Base-by-base conservation (phyloP, 257 asterid species). In the Lithospermum erythrorhizon region DNA sequence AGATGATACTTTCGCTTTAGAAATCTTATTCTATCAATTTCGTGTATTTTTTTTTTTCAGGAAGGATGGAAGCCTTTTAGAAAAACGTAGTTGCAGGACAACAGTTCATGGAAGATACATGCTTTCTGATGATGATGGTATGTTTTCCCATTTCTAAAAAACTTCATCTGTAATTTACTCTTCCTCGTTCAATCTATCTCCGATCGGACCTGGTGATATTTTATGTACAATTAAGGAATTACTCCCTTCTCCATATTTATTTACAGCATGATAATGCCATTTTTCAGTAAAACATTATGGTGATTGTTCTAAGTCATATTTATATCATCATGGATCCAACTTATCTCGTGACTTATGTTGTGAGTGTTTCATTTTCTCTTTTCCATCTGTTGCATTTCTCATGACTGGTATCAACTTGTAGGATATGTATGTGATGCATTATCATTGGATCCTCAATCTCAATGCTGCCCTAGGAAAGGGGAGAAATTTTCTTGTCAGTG, bases 61-160 rank as follows among this genome's bases (percentile, higher is more conserved):
- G 76, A 89, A 72, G 72, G 95, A 87, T 74, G 84, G 45, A 67
- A 77, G 89, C 75, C 68, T 81, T 75, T 78, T 41, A 35, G 65
- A 21, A 35, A 83, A 71, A 52, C 74, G n/a, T 35, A 21, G 11
- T 27, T 90, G 98, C 70, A 80, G 80, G 81, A 85, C 91, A 21
- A 85, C 96, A 25, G 95, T 85, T 72, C 98, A 83, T 48, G 98
- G 98, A 65, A 79, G 97, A 74, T 87, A 77, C 67, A 62, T 85
- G 68, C 75, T 87, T 57, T 58, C 94, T 55, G 97, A 90, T 73
- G 95, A 90, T 70, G 77, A 78, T 55, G 97, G 96, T 88, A 70
- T 58, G 55, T 24, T 21, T 55, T 41, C 53, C 45, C 45, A 32
- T 55, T 62, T 52, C n/a, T 55, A 63, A 59, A 18, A 18, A 4